Base-by-base conservation (phyloP, 352 stramenopile genomes). In the Globisporangium mamillatum region DNA sequence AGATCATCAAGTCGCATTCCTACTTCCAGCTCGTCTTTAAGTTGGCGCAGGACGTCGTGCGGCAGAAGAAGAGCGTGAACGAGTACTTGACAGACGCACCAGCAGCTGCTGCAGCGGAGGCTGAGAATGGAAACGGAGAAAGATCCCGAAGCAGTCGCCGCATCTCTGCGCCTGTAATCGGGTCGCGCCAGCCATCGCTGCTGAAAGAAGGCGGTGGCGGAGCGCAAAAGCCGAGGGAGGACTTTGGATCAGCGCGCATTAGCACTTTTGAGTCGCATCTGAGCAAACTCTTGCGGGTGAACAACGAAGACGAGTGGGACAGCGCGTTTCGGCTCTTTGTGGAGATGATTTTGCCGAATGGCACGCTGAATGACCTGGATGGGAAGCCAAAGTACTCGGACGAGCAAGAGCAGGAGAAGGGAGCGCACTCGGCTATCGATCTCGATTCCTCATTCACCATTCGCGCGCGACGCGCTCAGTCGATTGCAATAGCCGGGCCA, bases 11-110 rank as follows among this genome's bases (percentile, higher is more conserved):
- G 5, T 67, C 70, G 3, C 73, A 86, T 6, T 16, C 70, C 2
- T 87, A 80, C 29, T 91, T 88, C 25, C 71, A 66, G n/a, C 48
- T 84, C 2, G 67, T 85, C 12, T 65, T 86, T 4, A 68, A 73
- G 52, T 77, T 86, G 52, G 82, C 78, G 0, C 71, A 78, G 22
- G 74, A 87, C 22, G 72, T 80, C 7, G 76, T 79, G 5, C 55
- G 38, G 4, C 66, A 78, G 32, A 78, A 82, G 61, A 79, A 77
- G 54, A 72, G 68, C 0, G 55, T 69, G 9, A 65, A 63, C 0
- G 67, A 82, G 6, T 73, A 72, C 9, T 81, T 88, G 64, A 52
- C 74, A 25, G 29, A 46, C 2, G 55, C 20, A 16, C 29, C 38
- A 24, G 12, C 1, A 7, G 20, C 8, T 8, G 5, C 27, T 2